A percentile compares a stretch with the other conserved stretches of the same genome.
Conservation (phyloP, 345 rosid species). For the Ceriops zippeliana region DNA sequence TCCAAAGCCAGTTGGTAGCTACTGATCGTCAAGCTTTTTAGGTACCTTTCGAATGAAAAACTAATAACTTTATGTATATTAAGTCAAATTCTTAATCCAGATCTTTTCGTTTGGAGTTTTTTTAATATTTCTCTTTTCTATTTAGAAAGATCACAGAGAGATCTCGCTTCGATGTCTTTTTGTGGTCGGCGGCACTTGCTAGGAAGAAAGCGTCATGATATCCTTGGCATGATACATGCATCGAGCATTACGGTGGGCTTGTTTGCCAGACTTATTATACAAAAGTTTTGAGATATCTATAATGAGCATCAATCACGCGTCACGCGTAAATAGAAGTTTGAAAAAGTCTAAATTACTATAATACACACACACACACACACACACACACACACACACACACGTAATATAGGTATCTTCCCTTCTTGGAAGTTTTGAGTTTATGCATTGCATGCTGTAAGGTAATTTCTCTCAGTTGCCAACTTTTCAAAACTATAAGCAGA, state of each 20-base stretch:
- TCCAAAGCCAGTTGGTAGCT: constrained; percentile 31
- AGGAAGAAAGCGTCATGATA: constrained; percentile 17
- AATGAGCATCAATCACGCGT: constrained; percentile 43
- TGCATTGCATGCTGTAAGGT: background rate
- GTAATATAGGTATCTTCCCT: too few species aligned
- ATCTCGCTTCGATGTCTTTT: constrained; percentile 15
- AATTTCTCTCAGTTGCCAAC: constrained; percentile 17
- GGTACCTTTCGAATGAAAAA: constrained; percentile 14
- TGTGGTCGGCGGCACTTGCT: constrained; percentile 34
- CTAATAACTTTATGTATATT: background rate
- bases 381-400: too few species aligned
- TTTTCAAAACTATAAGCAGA: constrained; percentile 17
- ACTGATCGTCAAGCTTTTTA: constrained; percentile 13
- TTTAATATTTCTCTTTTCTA: constrained; percentile 9
- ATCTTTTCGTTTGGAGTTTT: background rate
- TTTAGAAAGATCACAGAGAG: constrained; percentile 22
- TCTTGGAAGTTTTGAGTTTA: background rate
- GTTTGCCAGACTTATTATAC: constrained; percentile 7
- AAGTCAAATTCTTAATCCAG: background rate
- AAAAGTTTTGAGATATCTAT: constrained; percentile 24
- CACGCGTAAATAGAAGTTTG: constrained; percentile 42
- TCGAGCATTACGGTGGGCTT: background rate
- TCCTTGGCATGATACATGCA: constrained; percentile 17
- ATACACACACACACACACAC: background rate
- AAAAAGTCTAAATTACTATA: constrained; percentile 34